Evolutionary conservation across 2,329 filamentous ascomycete genomes (phyloP).

Genomic region (Lasiodiplodia citricola): DNA sequence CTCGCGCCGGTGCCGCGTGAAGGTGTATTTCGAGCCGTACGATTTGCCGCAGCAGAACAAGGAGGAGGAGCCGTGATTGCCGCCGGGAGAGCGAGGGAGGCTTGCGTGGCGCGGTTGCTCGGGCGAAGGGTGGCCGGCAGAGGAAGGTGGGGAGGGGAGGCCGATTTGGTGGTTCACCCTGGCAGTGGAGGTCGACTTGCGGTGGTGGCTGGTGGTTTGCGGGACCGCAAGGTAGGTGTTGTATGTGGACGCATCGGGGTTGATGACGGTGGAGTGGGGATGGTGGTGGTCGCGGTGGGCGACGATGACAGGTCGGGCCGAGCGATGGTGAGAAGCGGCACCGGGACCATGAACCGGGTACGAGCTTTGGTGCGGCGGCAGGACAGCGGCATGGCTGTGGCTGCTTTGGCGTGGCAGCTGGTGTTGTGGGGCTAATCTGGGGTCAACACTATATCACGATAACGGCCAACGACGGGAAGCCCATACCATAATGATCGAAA

Average conservation of each 20-base stretch:
- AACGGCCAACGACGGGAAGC: not conserved
- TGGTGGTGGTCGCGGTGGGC: too few species aligned
- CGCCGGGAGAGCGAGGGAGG: not conserved
- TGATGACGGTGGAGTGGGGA: not conserved
- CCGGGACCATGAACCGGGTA: too few species aligned
- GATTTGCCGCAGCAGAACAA: not conserved
- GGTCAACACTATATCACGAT: not conserved
- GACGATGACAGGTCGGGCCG: too few species aligned
- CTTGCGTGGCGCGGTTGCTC: not conserved
- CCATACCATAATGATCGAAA: not conserved
- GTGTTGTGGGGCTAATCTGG: not conserved
- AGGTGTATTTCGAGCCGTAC: not conserved
- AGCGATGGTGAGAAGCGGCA: too few species aligned
- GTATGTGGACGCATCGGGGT: too few species aligned
- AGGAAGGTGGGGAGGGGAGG: not conserved
- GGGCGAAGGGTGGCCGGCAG: not conserved
- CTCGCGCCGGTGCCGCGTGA: not conserved
- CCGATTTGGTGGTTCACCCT: too few species aligned
- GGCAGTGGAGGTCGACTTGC: too few species aligned
- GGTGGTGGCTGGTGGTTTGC: too few species aligned
- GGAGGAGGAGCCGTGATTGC: not conserved
- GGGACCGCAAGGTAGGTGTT: too few species aligned
- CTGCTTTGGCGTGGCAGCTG: not conserved
- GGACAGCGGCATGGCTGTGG: too few species aligned
- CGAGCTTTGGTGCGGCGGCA: too few species aligned